A percentile compares a stretch with the other conserved stretches of the same genome.
Conservation (phyloP, 805 yeast genomes). For the Pichia exigua region DNA sequence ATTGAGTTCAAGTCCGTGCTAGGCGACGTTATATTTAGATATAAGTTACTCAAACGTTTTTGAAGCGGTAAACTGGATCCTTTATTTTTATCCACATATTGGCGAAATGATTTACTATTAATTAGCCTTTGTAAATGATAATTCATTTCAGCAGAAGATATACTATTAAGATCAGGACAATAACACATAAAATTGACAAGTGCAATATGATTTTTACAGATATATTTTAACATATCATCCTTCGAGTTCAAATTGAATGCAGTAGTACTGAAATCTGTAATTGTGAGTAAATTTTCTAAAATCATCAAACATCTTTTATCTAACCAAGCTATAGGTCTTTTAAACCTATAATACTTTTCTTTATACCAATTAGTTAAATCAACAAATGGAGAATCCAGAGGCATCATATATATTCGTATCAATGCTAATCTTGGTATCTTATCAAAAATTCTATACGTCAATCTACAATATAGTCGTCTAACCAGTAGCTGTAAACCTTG, state of each 20-base stretch:
- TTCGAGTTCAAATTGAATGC: slow-evolving; percentile 30
- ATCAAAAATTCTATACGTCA: slow-evolving; percentile 34
- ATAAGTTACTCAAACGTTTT: slow-evolving; percentile 24
- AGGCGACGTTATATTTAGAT: slow-evolving; percentile 31
- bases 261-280: slow-evolving; percentile 34
- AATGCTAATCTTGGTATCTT: slow-evolving; percentile 17
- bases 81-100: background rate
- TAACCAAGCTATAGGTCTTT: slow-evolving; percentile 29
- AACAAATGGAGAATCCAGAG: slow-evolving; percentile 34
- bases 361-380: slow-evolving; percentile 32
- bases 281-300: slow-evolving; percentile 31
- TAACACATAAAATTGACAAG: slow-evolving; percentile 3
- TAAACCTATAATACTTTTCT: slow-evolving; percentile 23
- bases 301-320: slow-evolving; percentile 23
- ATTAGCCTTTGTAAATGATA: slow-evolving; percentile 33
- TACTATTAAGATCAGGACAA: background rate
- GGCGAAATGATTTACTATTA: slow-evolving; percentile 9
- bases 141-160: slow-evolving; percentile 10
- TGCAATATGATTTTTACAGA: background rate
- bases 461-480: slow-evolving; percentile 32
- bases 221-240: slow-evolving; percentile 6
- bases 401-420: slow-evolving; percentile 42
- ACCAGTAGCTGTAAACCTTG: slow-evolving; percentile 37
- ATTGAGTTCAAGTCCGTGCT: slow-evolving; percentile 10
- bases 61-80: background rate